A percentile compares a stretch with the other conserved stretches of the same genome.
phyloP scores from a whole-genome alignment of 2,329 filamentous ascomycete species.

The Coniochaeta sp. region DNA sequence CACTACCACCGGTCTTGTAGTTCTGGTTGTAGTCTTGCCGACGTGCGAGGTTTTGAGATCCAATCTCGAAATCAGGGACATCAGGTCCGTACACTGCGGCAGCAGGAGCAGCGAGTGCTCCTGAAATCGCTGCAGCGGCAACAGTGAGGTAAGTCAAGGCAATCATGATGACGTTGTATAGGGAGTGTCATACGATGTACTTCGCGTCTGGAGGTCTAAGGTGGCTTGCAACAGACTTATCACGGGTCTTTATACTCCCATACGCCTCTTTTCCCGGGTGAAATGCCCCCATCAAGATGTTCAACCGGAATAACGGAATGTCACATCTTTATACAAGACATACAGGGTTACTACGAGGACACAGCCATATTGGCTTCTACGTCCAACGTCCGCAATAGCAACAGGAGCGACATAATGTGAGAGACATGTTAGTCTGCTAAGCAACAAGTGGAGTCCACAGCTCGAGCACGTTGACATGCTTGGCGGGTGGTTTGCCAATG shows the following conservation, averaged over 20 bases:
- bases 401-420: neutral
- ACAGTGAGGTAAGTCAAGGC: conserved; percentile 14
- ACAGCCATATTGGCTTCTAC: neutral
- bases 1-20: conserved; percentile 29
- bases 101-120: conserved; percentile 14
- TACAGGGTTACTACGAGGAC: neutral
- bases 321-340: neutral
- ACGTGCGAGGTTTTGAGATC: conserved; percentile 15
- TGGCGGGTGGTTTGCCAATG: conserved; percentile 3
- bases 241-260: conserved; percentile 1
- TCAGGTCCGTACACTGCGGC: conserved; percentile 7
- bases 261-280: neutral
- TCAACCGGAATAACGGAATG: neutral
- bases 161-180: conserved; percentile 15
- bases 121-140: conserved; percentile 14
- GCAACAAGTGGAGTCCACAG: neutral
- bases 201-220: neutral
- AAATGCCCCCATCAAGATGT: neutral
- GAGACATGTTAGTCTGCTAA: neutral
- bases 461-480: conserved; percentile 1
- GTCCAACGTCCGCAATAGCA: too few species aligned
- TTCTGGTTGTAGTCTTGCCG: conserved; percentile 31
- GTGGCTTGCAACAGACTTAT: neutral
- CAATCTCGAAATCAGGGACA: conserved; percentile 18
- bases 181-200: neutral